These are phyloP conservation scores for Brassica hybrid DNA, from an alignment of 441 rosid species.

Conservation along the genomic window DNA sequence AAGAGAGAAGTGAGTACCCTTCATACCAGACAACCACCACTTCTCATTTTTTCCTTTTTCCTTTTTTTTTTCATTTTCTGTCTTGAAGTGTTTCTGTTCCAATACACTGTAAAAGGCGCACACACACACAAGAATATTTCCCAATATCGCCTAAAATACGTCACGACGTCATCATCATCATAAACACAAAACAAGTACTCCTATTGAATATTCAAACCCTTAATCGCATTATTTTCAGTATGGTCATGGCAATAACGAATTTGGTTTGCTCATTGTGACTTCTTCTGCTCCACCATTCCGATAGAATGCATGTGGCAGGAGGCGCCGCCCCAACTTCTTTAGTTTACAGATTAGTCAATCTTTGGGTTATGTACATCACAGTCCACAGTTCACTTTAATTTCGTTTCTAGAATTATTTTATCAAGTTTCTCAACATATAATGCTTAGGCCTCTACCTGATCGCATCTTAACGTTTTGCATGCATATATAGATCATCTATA, in stretches of 20 bases:
- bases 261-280: not conserved
- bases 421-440: not conserved
- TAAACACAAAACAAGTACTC: conserved; percentile 10
- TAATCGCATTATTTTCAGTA: conserved; percentile 17
- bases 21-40: conserved; percentile 81
- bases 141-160: conserved; percentile 7
- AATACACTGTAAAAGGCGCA: conserved; percentile 13
- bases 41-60: too few species aligned
- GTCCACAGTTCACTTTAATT: conserved; percentile 1
- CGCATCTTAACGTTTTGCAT: too few species aligned
- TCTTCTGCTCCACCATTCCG: conserved; percentile 3
- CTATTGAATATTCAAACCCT: conserved; percentile 21
- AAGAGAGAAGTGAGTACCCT: conserved; percentile 55
- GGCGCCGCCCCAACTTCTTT: conserved; percentile 30
- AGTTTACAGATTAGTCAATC: not conserved
- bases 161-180: conserved; percentile 40
- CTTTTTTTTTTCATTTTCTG: not conserved
- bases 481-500: too few species aligned
- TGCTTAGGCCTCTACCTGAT: too few species aligned
- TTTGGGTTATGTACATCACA: not conserved
- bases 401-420: not conserved
- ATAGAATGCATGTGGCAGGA: conserved; percentile 18
- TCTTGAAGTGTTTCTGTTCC: conserved; percentile 29
- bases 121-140: not conserved
- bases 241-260: conserved; percentile 1